Evolutionary conservation across 2,329 filamentous ascomycete genomes (phyloP), one percentile per base, ranked within the genome.

Genomic region (Sclerotinia sclerotiorum): DNA sequence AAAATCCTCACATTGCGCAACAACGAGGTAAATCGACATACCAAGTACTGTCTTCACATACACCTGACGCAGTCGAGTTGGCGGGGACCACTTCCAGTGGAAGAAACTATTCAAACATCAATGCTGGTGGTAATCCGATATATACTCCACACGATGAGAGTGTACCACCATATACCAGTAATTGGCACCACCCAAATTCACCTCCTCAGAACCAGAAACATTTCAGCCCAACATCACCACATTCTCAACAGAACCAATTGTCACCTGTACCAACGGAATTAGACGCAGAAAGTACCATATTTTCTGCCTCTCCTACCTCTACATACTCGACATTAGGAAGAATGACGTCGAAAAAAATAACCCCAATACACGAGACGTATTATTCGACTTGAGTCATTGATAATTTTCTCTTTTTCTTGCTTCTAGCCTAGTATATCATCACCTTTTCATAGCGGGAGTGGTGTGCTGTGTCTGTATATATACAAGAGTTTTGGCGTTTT

Each of bases 321-420:
- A 71, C 69, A 5, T 73, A 74, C 51, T 71, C 72, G 11, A 70
- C 70, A n/a, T 32, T 67, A 8, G 68, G 67, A 29, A 54, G 69
- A 44, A 49, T 63, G 48, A 51, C 65, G 19, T 62, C 56, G 32
- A 71, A 67, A 57, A 73, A 68, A 49, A 68, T 57, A 15, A 69
- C 71, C 21, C 68, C 68, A 10, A 51, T 42, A 55, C 70, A 74
- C 48, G 71, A 73, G 62, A 73, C 70, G 1, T 72, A 69, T 51
- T 74, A 73, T 65, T 72, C 71, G 15, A 61, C 71, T 46, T 74
- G 54, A 70, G 17, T 39, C 11, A 13, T 39, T 35, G 10, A 35
- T 35, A 10, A 39, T 5, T 6, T n/a, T 13, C 29, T 5, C 3
- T 15, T 54, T 54, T 42, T 5, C 46, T 61, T n/a, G 19, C 44